A percentile compares a stretch with the other conserved stretches of the same genome.
Evolutionary conservation across 192 early-diverging fungal genomes (phyloP).

Genomic region (Paraglomus brasilianum): DNA sequence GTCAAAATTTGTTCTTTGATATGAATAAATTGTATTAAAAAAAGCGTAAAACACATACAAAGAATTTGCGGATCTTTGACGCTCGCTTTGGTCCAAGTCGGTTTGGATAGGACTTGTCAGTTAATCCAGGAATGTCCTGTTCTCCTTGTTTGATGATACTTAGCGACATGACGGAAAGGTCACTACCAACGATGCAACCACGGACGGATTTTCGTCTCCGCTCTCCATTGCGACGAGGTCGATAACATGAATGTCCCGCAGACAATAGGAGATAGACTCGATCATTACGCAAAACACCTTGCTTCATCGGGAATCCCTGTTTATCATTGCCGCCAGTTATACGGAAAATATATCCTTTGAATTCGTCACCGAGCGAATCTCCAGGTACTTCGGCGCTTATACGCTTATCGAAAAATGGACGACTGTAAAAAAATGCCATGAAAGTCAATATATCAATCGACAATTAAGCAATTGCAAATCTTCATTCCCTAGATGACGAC

Average conservation of each 20-base stretch:
- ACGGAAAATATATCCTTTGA: conserved; percentile 99
- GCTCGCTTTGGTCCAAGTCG: conserved; percentile 99
- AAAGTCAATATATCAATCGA: conserved; percentile 48
- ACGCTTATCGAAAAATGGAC: conserved; percentile 98
- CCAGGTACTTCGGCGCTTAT: conserved; percentile 95
- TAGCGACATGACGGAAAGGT: conserved; percentile 92
- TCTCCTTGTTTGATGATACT: conserved; percentile 98
- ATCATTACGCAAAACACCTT: conserved; percentile 75
- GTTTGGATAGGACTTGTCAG: conserved; percentile 92
- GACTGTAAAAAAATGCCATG: conserved; percentile 65
- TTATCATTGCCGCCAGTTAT: conserved; percentile 99
- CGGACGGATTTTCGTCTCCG: conserved; percentile 99
- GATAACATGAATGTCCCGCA: conserved; percentile 98
- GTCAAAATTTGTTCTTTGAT: background rate
- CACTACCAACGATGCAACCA: conserved; percentile 95
- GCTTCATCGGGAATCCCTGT: conserved; percentile 99
- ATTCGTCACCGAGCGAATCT: conserved; percentile 97
- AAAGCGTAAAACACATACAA: conserved; percentile 60
- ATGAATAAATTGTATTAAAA: no score
- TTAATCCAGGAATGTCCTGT: conserved; percentile 90
- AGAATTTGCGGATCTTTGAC: conserved; percentile 98
- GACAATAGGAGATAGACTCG: conserved; percentile 80
- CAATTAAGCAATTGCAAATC: background rate
- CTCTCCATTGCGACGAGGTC: conserved; percentile 95
- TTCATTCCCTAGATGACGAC: background rate